Percentiles rank a stretch among this genome's conserved stretches.
Evolutionary conservation across 805 yeast species (phyloP).

Genomic region (Tetrapisispora phaffii): DNA sequence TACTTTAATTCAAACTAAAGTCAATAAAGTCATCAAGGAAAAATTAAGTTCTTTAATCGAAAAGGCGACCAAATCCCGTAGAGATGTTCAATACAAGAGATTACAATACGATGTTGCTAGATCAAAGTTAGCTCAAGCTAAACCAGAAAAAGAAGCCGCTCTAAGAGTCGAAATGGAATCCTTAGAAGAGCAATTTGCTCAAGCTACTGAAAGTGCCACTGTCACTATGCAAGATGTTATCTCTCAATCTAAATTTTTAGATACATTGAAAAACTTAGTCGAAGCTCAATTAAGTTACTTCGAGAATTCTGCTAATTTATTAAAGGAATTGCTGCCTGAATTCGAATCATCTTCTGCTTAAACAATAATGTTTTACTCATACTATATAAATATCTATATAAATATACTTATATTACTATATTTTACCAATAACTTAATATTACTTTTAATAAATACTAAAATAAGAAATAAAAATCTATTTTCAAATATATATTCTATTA

Average conservation of each 20-base stretch:
- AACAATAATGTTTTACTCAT: not conserved
- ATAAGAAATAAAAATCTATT: not conserved
- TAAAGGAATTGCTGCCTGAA: conserved; percentile 39
- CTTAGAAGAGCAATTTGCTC: conserved; percentile 83
- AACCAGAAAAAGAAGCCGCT: conserved; percentile 60
- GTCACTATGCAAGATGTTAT: conserved; percentile 72
- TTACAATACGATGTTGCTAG: conserved; percentile 73
- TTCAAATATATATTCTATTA: no score
- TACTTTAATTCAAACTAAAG: conserved; percentile 54
- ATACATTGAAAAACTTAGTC: conserved; percentile 56
- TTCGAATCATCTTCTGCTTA: not conserved
- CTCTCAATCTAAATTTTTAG: conserved; percentile 57
- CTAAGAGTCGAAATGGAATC: conserved; percentile 69
- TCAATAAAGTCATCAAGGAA: conserved; percentile 56
- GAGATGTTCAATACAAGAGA: conserved; percentile 67
- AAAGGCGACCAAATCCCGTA: conserved; percentile 59
- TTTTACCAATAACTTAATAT: not conserved
- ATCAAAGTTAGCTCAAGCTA: conserved; percentile 39
- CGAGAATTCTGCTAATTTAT: conserved; percentile 59
- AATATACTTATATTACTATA: not conserved
- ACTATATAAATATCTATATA: no score
- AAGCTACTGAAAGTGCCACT: conserved; percentile 81
- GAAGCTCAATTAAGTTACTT: conserved; percentile 76
- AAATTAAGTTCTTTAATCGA: conserved; percentile 51
- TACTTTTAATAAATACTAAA: not conserved